Evolutionary conservation across 2,329 filamentous ascomycete species (phyloP).

Genomic region (Sporothrix dimorphospora): DNA sequence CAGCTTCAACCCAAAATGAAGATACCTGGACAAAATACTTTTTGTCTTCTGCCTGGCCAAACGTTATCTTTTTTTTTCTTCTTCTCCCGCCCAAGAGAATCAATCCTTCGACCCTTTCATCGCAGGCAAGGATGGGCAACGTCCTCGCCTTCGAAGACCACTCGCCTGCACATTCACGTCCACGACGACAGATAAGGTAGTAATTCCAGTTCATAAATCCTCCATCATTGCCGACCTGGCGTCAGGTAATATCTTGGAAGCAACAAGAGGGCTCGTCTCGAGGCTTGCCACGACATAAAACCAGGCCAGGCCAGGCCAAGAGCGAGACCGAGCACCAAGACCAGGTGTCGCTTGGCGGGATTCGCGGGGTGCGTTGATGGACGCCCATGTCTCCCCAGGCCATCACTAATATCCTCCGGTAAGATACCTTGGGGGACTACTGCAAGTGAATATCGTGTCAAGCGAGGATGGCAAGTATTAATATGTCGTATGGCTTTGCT

Average conservation of each 20-base stretch:
- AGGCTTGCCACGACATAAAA: not conserved
- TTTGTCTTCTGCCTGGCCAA: not conserved
- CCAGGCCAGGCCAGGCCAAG: not conserved
- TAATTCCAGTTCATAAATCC: not conserved
- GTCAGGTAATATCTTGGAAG: not conserved
- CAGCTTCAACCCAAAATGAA: not conserved
- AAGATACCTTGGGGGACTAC: not conserved
- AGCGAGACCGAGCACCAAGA: not conserved
- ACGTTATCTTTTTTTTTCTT: not conserved
- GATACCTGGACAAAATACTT: not conserved
- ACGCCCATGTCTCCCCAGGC: too few species aligned
- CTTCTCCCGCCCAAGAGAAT: not conserved
- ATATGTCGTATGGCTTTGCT: not conserved
- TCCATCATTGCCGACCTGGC: not conserved
- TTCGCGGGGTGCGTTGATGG: slow-evolving; percentile 11
- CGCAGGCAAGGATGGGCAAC: not conserved
- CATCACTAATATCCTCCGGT: not conserved
- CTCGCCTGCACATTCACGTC: not conserved
- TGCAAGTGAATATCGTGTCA: not conserved
- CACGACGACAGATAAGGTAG: not conserved
- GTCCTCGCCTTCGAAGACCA: too few species aligned
- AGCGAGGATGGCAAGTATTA: slow-evolving; percentile 3
- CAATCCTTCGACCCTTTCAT: slow-evolving; percentile 8
- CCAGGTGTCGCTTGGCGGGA: not conserved
- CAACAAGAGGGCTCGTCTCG: not conserved